These are phyloP conservation scores for Parasarocladium wereldwijsianum DNA, from an alignment of 2,329 filamentous ascomycete species.

Conservation along the genomic window DNA sequence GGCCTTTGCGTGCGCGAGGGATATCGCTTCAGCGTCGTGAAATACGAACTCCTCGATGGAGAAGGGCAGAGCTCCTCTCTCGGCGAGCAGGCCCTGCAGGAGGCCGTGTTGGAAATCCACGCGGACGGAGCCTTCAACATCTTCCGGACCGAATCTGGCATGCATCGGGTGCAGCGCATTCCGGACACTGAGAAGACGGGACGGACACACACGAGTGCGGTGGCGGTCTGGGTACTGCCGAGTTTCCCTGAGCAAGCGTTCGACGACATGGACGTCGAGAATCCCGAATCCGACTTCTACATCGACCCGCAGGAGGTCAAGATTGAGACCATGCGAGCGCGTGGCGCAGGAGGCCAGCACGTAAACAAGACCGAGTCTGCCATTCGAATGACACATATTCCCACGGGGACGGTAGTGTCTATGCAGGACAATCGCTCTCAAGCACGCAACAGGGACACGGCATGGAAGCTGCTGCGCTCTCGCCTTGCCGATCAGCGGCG, in stretches of 20 bases:
- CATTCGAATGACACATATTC: constrained; percentile 79
- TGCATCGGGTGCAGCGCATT: constrained; percentile 88
- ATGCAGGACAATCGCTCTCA: constrained; percentile 93
- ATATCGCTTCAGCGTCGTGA: constrained; percentile 53
- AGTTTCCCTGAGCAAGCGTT: constrained; percentile 51
- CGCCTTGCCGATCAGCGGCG: constrained; percentile 66
- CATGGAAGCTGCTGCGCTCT: constrained; percentile 73
- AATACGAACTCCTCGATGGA: constrained; percentile 64
- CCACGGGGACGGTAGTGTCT: constrained; percentile 71
- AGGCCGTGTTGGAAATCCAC: constrained; percentile 77
- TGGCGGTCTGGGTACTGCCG: constrained; percentile 82
- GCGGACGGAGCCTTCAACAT: constrained; percentile 64
- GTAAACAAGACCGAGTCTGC: constrained; percentile 98
- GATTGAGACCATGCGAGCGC: constrained; percentile 78
- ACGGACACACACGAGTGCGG: constrained; percentile 84
- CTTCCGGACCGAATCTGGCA: constrained; percentile 78
- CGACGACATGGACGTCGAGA: constrained; percentile 50
- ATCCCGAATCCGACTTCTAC: constrained; percentile 86
- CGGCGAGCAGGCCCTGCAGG: constrained; percentile 58
- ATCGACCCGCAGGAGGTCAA: constrained; percentile 71
- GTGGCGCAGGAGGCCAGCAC: constrained; percentile 89
- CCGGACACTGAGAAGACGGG: constrained; percentile 85
- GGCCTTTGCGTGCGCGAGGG: constrained; percentile 57
- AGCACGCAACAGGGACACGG: constrained; percentile 72
- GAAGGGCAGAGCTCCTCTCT: constrained; percentile 36